A percentile compares a stretch with the other conserved stretches of the same genome.
Conservation (phyloP, 2,329 filamentous ascomycete species). For the Conoideocrella luteorostrata region DNA sequence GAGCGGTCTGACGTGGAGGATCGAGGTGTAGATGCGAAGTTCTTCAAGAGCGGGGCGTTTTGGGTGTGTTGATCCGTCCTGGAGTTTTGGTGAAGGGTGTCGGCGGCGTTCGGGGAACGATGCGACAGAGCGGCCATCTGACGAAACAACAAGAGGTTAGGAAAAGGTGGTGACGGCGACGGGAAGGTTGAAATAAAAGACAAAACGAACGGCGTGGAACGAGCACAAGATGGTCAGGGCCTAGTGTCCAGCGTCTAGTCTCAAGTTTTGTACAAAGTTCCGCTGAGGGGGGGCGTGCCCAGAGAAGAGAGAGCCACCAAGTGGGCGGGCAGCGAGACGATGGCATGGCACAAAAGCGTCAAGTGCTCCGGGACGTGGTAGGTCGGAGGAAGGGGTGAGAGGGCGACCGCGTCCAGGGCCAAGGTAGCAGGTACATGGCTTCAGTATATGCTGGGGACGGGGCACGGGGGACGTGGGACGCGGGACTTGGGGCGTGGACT, state of each 20-base stretch:
- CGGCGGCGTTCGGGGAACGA: slow-evolving; percentile 23
- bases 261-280: slow-evolving; percentile 4
- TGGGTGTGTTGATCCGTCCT: slow-evolving; percentile 3
- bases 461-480: no score
- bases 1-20: slow-evolving; percentile 22
- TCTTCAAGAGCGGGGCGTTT: slow-evolving; percentile 6
- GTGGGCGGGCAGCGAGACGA: slow-evolving; percentile 8
- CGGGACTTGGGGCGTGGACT: neutral
- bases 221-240: slow-evolving; percentile 14
- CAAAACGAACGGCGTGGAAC: slow-evolving; percentile 14
- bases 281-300: neutral
- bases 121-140: slow-evolving; percentile 42
- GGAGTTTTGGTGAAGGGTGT: slow-evolving; percentile 10
- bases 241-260: slow-evolving; percentile 7
- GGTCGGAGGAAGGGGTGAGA: neutral
- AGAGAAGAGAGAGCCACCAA: slow-evolving; percentile 1
- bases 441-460: no score
- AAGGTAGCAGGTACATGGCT: neutral
- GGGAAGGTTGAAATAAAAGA: slow-evolving; percentile 28
- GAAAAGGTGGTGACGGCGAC: slow-evolving; percentile 22
- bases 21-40: slow-evolving; percentile 18
- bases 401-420: neutral
- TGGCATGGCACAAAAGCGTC: neutral
- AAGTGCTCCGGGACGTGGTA: neutral
- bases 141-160: slow-evolving; percentile 24